Conservation (phyloP, 2,329 filamentous ascomycete species). For the Chrysosphaeria jannelii region DNA sequence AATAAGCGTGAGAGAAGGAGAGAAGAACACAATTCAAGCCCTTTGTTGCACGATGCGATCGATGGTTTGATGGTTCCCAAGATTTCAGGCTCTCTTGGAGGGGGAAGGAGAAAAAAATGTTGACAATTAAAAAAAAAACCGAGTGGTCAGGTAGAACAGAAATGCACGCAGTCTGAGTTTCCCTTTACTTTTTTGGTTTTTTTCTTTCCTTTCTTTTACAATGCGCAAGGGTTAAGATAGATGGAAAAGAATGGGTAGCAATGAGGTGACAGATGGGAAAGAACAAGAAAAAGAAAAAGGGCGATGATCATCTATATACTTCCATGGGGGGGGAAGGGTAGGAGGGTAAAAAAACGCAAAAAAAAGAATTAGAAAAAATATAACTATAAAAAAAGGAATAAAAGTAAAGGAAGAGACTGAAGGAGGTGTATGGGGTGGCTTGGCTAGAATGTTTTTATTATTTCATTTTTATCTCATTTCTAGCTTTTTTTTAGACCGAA, state of each 20-base stretch:
- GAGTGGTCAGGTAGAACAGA: neutral
- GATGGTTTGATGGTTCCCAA: neutral
- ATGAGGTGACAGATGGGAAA: neutral
- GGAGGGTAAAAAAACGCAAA: neutral
- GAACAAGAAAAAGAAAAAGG: neutral
- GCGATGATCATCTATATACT: neutral
- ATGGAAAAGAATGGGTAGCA: neutral
- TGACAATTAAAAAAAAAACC: neutral
- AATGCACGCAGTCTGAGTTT: neutral
- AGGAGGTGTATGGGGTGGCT: too few species aligned
- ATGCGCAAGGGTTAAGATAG: neutral
- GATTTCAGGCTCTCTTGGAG: neutral
- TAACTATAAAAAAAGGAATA: too few species aligned
- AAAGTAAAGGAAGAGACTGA: too few species aligned
- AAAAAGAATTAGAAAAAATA: neutral
- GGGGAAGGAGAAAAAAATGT: neutral
- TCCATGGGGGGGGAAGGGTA: constrained; percentile 1
- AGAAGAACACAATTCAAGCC: neutral
- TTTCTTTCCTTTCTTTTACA: neutral
- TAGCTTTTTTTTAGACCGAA: too few species aligned
- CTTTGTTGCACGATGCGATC: neutral
- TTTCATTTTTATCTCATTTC: too few species aligned
- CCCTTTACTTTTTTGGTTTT: neutral
- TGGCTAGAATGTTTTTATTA: too few species aligned
- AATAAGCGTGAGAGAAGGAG: neutral